A percentile compares a stretch with the other conserved stretches of the same genome.
These are phyloP conservation scores for Tetraselmis chui DNA, from an alignment of 139 green algal species.

Conservation along the genomic window DNA sequence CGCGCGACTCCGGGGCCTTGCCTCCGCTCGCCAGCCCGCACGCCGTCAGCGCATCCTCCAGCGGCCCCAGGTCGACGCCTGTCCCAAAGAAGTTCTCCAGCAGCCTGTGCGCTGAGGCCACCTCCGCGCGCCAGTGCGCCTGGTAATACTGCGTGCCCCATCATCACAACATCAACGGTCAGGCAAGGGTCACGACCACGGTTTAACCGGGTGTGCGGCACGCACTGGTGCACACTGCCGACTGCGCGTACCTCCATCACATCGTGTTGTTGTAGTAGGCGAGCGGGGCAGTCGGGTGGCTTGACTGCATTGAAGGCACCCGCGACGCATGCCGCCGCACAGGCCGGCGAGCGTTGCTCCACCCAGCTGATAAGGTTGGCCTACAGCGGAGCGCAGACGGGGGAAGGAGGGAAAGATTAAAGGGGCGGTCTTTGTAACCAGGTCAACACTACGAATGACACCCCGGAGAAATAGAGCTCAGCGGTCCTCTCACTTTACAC, in stretches of 20 bases:
- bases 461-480: no score
- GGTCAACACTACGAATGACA: no score
- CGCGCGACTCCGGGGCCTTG: background rate
- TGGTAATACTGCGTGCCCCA: background rate
- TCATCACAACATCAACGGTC: no score
- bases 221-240: background rate
- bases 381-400: no score
- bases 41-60: background rate
- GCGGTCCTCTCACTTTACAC: no score
- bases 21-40: background rate
- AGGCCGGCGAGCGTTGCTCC: slow-evolving; percentile 20
- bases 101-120: background rate
- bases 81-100: background rate
- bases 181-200: no score
- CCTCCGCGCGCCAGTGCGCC: background rate
- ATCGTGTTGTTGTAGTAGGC: background rate
- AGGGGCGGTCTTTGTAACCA: no score
- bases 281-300: background rate
- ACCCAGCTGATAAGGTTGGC: slow-evolving; percentile 13
- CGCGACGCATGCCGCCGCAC: slow-evolving; percentile 23
- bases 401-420: no score
- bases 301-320: slow-evolving; percentile 22
- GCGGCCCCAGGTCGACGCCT: background rate
- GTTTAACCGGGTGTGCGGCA: no score
- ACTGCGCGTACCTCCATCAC: background rate